Base-by-base conservation (phyloP, 305 asterid species). In the Fraxinus velutina region DNA sequence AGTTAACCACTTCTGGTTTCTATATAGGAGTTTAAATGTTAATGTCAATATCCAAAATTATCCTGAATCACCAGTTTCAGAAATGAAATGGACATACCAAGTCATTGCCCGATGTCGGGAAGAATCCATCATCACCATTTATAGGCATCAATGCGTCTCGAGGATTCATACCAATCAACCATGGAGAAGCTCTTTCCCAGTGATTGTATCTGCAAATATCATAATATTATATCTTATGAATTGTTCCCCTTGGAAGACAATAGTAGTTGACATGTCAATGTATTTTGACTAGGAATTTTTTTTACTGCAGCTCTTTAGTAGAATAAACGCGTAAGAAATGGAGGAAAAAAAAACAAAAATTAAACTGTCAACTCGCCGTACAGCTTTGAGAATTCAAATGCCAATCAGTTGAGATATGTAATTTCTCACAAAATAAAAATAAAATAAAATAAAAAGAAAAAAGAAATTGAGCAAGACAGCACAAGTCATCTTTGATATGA, bases 41-140 rank as follows among this genome's bases (percentile, higher is more conserved):
- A 87, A 74, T 68, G 79, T 39, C 68, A 68, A 72, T 78, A 72
- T 71, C 80, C 78, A 83, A 70, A 75, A 34, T 57, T 64, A 76
- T 68, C 36, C 66, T 77, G 60, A 76, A 39, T 37, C 68, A 68
- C 30, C 68, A 37, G 33, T 62, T 27, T 15, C 1, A 34, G 32
- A 73, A 80, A 80, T 22, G 17, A 83, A 85, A 83, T 32, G 37
- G 60, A 79, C 92, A 77, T 84, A 94, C 98, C 97, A 96, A 79
- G n/a, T 94, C 99, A 86, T 90, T 96, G 81, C 97, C 98, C 73
- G 97, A 88, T 86, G 97, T 94, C 73, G 99, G 99, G 85, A 89
- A 96, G 88, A 90, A 94, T 57, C 98, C 99, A 90, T 96, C 97
- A 73, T 96, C 97, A 21, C 99, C 99, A 90, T 96, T 88, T 83